Evolutionary conservation across 371 early-diverging fungal genomes (phyloP).

Genomic region (Rhizopus microsporus): DNA sequence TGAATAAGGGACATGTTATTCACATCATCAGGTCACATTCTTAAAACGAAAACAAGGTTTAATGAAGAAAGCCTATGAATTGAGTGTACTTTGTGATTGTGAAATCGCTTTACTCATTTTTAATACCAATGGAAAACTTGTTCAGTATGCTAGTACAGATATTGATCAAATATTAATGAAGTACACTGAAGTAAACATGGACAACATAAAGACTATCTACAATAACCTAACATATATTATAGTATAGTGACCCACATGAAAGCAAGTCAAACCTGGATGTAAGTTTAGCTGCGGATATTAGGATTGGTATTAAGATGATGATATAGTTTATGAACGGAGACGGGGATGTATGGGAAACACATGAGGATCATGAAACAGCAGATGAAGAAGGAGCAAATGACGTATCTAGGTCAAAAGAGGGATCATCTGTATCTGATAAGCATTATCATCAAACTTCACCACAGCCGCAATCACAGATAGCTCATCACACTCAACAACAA

Average conservation of each 20-base stretch:
- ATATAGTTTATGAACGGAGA: slow-evolving; percentile 19
- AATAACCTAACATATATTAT: neutral
- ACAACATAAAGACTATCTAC: no score
- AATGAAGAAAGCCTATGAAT: slow-evolving; percentile 99
- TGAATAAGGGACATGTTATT: no score
- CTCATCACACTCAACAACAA: slow-evolving; percentile 1
- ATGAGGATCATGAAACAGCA: slow-evolving; percentile 8
- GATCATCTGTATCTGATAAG: neutral
- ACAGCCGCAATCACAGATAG: slow-evolving; percentile 1
- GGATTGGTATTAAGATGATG: no score
- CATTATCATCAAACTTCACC: neutral
- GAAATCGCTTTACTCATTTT: slow-evolving; percentile 90
- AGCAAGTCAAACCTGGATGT: slow-evolving; percentile 47
- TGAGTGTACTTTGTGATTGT: slow-evolving; percentile 93
- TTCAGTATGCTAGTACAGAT: slow-evolving; percentile 86
- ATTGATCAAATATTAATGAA: slow-evolving; percentile 87
- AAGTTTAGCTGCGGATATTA: slow-evolving; percentile 9
- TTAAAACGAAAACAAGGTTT: slow-evolving; percentile 96
- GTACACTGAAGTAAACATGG: slow-evolving; percentile 73
- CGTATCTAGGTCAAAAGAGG: neutral
- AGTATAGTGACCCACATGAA: slow-evolving; percentile 46
- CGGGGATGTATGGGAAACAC: slow-evolving; percentile 15
- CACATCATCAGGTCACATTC: slow-evolving; percentile 70
- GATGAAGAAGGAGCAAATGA: slow-evolving; percentile 6
- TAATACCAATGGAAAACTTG: slow-evolving; percentile 82